Conservation (phyloP, 169 alveolate genomes). For the Babesia bovis region DNA sequence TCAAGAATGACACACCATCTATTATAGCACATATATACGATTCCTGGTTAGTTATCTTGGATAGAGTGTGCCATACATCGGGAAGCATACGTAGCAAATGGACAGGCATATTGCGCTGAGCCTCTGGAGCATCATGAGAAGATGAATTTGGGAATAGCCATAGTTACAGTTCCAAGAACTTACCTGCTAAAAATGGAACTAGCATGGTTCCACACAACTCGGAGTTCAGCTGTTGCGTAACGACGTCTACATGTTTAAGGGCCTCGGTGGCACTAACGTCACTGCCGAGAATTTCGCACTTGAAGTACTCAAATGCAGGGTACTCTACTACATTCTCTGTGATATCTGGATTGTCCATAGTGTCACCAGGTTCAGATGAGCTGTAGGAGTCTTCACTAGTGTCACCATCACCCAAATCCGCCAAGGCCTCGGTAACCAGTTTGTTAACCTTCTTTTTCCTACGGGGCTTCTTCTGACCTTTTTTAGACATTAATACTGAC, state of each 20-base stretch:
- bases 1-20: slow-evolving; percentile 33
- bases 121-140: slow-evolving; percentile 19
- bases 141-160: neutral
- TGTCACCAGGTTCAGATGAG: neutral
- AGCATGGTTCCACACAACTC: slow-evolving; percentile 35
- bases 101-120: slow-evolving; percentile 26
- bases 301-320: slow-evolving; percentile 44
- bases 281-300: slow-evolving; percentile 19
- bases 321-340: neutral
- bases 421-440: neutral
- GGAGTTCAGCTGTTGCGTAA: slow-evolving; percentile 59
- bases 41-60: slow-evolving; percentile 25
- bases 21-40: slow-evolving; percentile 35
- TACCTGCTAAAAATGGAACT: slow-evolving; percentile 61
- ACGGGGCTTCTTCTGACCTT: neutral
- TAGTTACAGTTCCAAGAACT: neutral
- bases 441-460: neutral
- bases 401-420: neutral
- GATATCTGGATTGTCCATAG: neutral
- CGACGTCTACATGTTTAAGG: slow-evolving; percentile 52
- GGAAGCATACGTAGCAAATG: neutral
- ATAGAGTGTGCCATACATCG: slow-evolving; percentile 56
- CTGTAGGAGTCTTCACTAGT: neutral
- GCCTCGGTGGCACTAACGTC: slow-evolving; percentile 47
- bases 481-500: neutral